Base-by-base conservation (phyloP, 345 rosid species). In the Populus deltoides region DNA sequence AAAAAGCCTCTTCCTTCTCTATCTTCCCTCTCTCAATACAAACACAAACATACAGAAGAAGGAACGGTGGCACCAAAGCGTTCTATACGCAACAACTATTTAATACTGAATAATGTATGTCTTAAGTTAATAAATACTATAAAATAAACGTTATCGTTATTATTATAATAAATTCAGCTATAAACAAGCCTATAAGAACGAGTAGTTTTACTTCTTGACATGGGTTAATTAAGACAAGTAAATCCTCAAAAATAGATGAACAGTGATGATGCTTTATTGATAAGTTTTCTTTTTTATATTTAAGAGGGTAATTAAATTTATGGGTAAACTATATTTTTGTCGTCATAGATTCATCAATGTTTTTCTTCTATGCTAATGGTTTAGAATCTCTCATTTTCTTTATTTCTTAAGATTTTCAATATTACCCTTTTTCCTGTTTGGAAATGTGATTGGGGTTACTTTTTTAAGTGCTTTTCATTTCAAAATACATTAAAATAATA, bases 201-300 rank as follows among this genome's bases (percentile, higher is more conserved):
- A 47, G 8, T 49, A 45, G n/a, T n/a, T 66, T 75, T 75, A 20
- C 78, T 75, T 75, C 72, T 66, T 11, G 13, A 66, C 16, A n/a
- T 18, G 67, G 35, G 78, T 25, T 27, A 47, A 20, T 4, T 11
- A 15, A 31, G 12, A 63, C 2, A 29, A 70, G n/a, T 18, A 51
- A 18, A 51, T 45, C 16, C 51, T 45, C 1, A 22, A 5, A 4
- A 13, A 1, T 25, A 69, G 43, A n/a, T 5, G 8, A 41, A 41
- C 45, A 8, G 43, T 62, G 15, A 24, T 25, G 31, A 8, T 9
- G 17, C 67, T 63, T 63, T 9, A 0, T 39, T 1, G 0, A 39
- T 2, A 39, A 8, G 11, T 41, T 8, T 33, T 33, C 35, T 33
- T 4, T 33, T 39, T 8, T 39, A 39, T 39, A 39, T 39, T 8